Evolutionary conservation across 2,329 filamentous ascomycete species (phyloP), one percentile per base, ranked within the genome.

Genomic region (Fusarium acutatum): DNA sequence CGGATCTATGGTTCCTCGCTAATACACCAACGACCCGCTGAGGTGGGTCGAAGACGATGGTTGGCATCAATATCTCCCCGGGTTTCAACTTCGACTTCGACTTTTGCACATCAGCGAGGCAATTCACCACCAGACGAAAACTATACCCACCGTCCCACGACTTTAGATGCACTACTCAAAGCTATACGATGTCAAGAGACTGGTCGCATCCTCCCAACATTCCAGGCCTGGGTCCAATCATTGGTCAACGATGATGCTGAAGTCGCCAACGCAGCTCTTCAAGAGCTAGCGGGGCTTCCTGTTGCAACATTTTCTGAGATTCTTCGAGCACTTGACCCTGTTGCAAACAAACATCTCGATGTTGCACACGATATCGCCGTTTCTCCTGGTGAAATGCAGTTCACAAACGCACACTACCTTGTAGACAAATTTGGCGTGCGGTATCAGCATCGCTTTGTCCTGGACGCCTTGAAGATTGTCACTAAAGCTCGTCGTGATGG

Each of bases 271-370:
- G 70, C 73, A 10, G 76, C 81, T 22, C 75, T 81, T 13, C 68
- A 79, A 12, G 78, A 83, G 49, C 72, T 85, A 11, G 72, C 72
- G 20, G 57, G 69, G 1, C 77, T 94, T 28, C 85, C 91, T 1
- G 80, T 84, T 4, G 83, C 86, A 3, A 86, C 86, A 2, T 91
- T 94, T 76, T 89, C 90, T 4, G 90, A 92, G 71, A 86, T 93
- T 15, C 79, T 95, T 35, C 86, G 87, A 38, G 84, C 86, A 10
- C 80, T 95, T 14, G 90, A 93, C 64, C 91, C 92, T 0, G 76
- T 88, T 9, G 77, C 80, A 28, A 81, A 90, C 24, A 78, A 81
- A 26, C 80, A 86, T 18, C 78, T 89, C 26, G 90, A 92, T 77
- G 79, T 84, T 7, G 81, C 82, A 17, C 78, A 85, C 40, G 82